Evolutionary conservation across 1,284 basidiomycete genomes (phyloP).

Genomic region (Leccinum huronense): DNA sequence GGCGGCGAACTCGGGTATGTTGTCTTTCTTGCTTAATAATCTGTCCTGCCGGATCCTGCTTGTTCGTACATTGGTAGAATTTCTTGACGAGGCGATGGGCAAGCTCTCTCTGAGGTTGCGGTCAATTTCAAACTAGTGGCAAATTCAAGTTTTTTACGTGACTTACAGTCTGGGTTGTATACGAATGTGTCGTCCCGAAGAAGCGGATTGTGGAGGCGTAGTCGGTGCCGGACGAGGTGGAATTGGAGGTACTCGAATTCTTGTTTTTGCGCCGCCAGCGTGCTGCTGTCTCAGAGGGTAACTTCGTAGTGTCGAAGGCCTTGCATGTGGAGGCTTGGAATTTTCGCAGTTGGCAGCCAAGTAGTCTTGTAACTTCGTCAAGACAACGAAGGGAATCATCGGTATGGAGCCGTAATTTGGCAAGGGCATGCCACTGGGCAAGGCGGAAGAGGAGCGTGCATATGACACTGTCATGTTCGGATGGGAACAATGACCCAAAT

Average conservation of each 20-base stretch:
- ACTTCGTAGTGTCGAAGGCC: slow-evolving; percentile 5
- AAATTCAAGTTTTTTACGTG: background rate
- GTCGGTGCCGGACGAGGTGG: slow-evolving; percentile 5
- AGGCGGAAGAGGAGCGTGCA: slow-evolving; percentile 14
- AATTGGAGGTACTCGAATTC: background rate
- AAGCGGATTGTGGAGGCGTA: slow-evolving; percentile 14
- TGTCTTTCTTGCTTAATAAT: slow-evolving; percentile 16
- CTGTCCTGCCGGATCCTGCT: slow-evolving; percentile 6
- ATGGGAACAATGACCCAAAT: slow-evolving; percentile 28
- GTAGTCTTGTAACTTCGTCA: background rate
- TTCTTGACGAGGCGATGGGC: slow-evolving; percentile 16
- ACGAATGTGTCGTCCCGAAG: slow-evolving; percentile 26
- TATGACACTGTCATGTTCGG: slow-evolving; percentile 18
- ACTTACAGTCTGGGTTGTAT: slow-evolving; percentile 8
- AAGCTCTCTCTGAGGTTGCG: slow-evolving; percentile 17
- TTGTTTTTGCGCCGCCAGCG: background rate
- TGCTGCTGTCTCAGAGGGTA: slow-evolving; percentile 11
- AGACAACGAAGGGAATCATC: slow-evolving; percentile 7
- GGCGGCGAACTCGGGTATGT: slow-evolving; percentile 1
- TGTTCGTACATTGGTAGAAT: slow-evolving; percentile 16
- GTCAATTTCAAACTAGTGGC: background rate
- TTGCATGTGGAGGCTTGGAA: slow-evolving; percentile 11
- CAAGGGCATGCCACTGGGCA: slow-evolving; percentile 28
- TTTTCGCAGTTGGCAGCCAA: slow-evolving; percentile 6
- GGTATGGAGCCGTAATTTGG: slow-evolving; percentile 28